A percentile compares a stretch with the other conserved stretches of the same genome.
These are phyloP conservation scores for Amauroascus verrucosus DNA, from an alignment of 2,329 filamentous ascomycete species.

Conservation along the genomic window DNA sequence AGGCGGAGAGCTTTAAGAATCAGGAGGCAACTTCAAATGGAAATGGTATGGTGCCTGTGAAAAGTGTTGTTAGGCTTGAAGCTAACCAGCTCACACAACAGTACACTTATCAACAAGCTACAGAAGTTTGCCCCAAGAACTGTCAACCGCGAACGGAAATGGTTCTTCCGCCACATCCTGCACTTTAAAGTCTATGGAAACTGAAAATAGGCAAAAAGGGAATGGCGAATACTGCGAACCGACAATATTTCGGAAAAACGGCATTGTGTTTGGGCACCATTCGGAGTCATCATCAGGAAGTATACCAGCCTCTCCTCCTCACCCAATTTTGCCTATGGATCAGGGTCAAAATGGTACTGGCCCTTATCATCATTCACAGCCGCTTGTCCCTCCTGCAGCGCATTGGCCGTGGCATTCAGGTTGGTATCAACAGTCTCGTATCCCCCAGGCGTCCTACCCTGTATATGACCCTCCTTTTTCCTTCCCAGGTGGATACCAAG, in stretches of 20 bases:
- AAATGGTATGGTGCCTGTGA: not conserved
- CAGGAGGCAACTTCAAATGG: not conserved
- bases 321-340: not conserved
- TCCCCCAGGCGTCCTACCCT: not conserved
- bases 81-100: not conserved
- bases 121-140: not conserved
- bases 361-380: not conserved
- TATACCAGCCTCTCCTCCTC: not conserved
- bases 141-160: not conserved
- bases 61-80: not conserved
- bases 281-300: not conserved
- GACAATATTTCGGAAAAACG: not conserved
- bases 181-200: not conserved
- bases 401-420: not conserved
- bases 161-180: not conserved
- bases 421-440: not conserved
- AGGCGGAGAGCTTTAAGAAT: no score
- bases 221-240: not conserved
- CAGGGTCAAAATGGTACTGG: not conserved
- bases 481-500: not conserved
- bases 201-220: not conserved
- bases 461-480: not conserved
- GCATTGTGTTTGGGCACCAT: slow-evolving; percentile 3
- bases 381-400: not conserved
- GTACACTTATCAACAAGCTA: not conserved